Base-by-base conservation (phyloP, 2,329 filamentous ascomycete species). In the Alternaria conjuncta region DNA sequence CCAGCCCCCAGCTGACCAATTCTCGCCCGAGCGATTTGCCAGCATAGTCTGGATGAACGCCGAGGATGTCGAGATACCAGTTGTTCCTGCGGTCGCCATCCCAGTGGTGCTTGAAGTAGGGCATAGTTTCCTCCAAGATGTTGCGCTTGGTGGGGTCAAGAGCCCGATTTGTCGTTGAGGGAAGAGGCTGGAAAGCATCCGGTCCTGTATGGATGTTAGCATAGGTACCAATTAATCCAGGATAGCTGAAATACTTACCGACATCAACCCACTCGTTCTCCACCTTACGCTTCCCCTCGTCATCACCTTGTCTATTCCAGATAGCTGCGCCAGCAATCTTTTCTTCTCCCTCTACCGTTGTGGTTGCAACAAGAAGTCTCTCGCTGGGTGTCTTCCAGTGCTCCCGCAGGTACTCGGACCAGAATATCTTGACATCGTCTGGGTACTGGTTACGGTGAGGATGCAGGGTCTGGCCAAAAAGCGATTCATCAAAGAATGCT, bases 1-100 rank as follows among this genome's bases (percentile, higher is more conserved):
- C 70, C 0, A 84, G 65, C 0, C 83, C 83, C 82, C 81, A 84
- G 23, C 71, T 58, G 11, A 83, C 82, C 8, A 85, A 75, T 23
- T 66, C 67, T 6, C 72, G 74, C 1, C 82, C 83, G 11, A 80
- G 58, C 3, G 77, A 79, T 43, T 68, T 67, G 5, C 79, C 75
- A 49, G 84, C 82, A 26, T 75, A 77, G 6, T 77, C 74, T 0
- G 83, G 83, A 49, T 81, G 76, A 2, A 82, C 74, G n/a, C 74
- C 76, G 8, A 82, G 66, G 3, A 75, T 57, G 5, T 80, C 75
- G 4, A 85, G 74, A 53, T 79, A 81, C 80, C 79, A 84, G 20
- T 76, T 79, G 18, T 81, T 71, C 1, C 63, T 65, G 6, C 79
- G 71, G 4, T 54, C 30, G 20, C 70, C 63, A 13, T 54, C 18